Evolutionary conservation across 306 rosid genomes (phyloP).

Genomic region (Cicer chorassanicum): DNA sequence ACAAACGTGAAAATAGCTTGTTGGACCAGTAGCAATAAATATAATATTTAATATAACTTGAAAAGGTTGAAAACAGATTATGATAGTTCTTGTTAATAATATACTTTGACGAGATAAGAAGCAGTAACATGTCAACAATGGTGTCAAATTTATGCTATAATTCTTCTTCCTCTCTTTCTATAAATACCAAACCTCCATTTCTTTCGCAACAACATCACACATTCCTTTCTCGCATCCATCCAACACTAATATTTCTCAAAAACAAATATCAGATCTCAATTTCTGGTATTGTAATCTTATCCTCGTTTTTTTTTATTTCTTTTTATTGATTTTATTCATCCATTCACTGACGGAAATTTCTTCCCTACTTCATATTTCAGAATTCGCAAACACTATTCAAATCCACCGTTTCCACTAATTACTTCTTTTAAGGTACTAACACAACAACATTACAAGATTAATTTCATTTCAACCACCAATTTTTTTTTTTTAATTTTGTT

Average conservation of each 20-base stretch:
- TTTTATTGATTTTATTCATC: background rate
- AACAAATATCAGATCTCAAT: conserved; percentile 1
- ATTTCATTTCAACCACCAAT: background rate
- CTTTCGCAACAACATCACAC: conserved; percentile 10
- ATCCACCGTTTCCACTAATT: conserved; percentile 31
- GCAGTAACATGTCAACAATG: conserved; percentile 55
- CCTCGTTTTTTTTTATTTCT: too few species aligned
- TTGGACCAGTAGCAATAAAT: background rate
- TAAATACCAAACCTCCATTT: conserved; percentile 57
- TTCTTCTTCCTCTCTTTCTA: conserved; percentile 43
- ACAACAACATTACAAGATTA: background rate
- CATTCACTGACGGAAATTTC: conserved; percentile 44
- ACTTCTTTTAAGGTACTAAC: conserved; percentile 60
- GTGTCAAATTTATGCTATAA: conserved; percentile 44
- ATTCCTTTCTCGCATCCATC: conserved; percentile 32
- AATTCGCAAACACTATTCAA: conserved; percentile 43
- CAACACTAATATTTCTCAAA: background rate
- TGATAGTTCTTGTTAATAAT: background rate
- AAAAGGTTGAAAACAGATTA: conserved; percentile 18
- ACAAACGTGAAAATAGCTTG: conserved; percentile 36
- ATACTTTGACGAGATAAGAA: conserved; percentile 36
- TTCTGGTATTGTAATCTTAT: conserved; percentile 57
- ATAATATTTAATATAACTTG: background rate
- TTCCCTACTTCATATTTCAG: conserved; percentile 56
- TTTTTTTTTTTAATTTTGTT: background rate